These are phyloP conservation scores for Musa troglodytarum DNA, from an alignment of 176 grass and related monocot genomes.

Conservation along the genomic window DNA sequence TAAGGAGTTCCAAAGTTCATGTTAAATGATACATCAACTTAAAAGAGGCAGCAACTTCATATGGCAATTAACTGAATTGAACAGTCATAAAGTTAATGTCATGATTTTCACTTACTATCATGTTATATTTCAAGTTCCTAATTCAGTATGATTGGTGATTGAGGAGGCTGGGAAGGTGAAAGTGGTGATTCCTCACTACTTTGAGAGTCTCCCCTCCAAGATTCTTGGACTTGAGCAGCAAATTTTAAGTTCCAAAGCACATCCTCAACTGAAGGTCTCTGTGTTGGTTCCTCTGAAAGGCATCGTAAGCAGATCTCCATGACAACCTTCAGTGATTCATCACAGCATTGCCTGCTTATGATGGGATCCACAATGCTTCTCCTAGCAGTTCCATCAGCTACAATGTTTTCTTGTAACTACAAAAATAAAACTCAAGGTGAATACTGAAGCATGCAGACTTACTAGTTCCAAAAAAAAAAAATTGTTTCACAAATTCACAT, in stretches of 20 bases:
- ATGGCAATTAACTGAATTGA: neutral
- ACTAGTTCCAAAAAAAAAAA: neutral
- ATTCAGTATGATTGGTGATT: neutral
- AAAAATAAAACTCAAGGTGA: conserved; percentile 7
- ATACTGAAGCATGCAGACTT: neutral
- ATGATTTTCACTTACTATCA: neutral
- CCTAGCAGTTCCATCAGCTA: conserved; percentile 45
- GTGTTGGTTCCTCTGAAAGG: conserved; percentile 52
- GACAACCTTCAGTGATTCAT: conserved; percentile 67
- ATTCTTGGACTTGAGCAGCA: conserved; percentile 74
- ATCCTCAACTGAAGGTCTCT: conserved; percentile 81
- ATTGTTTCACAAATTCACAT: too few relatives aligned
- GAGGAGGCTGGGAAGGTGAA: conserved; percentile 32
- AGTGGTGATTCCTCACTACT: conserved; percentile 50
- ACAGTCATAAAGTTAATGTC: neutral
- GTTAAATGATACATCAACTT: neutral
- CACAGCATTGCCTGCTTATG: conserved; percentile 53
- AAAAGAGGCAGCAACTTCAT: neutral
- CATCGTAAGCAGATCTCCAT: conserved; percentile 86
- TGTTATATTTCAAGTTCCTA: neutral
- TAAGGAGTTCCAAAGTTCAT: neutral
- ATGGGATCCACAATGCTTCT: conserved; percentile 54
- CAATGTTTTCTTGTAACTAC: conserved; percentile 64
- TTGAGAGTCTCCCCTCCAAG: conserved; percentile 46
- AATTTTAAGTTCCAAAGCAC: conserved; percentile 98